Base-by-base conservation (phyloP, 306 rosid species). In the Amphicarpaea edgeworthii region DNA sequence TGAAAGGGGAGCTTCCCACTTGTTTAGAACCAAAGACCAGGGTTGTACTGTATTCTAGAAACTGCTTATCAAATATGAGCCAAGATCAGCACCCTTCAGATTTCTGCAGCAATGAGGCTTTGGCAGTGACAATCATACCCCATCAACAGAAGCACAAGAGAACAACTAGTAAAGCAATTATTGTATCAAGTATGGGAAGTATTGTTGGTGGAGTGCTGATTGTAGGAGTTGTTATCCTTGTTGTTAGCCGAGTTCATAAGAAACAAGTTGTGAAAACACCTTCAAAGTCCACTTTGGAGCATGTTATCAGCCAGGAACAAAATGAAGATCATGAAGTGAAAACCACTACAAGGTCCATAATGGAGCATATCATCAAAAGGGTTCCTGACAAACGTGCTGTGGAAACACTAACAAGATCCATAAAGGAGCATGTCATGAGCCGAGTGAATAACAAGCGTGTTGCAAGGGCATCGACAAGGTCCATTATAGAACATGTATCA, bases 51-150 rank as follows among this genome's bases (percentile, higher is more conserved):
- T 95, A 76, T 83, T 75, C 78, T 43, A 65, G 86, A 40, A 95
- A 95, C 65, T 92, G 99, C 81, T 89, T 95, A 16, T 82, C 86
- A 46, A 83, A 72, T 68, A 83, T 76, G 65, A 77, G 80, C 47
- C 82, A 85, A 76, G 78, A 78, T 46, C 97, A 92, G 78, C 70
- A 85, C 28, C 89, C 85, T 68, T 66, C 82, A 3, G 61, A 23
- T 9, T 84, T 89, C 68, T 95, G 99, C 83, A 93, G 86, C 51
- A 84, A 79, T 43, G 96, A 92, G 89, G 97, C 99, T 78, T 50
- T 95, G 75, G 99, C 99, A 1, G 99, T 95, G 73, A 80, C 23
- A 42, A 81, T 95, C 23, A 76, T 63, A 16, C 88, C 92, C 3
- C 83, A 17, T 41, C 69, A 64, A 74, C 72, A 73, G 30, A 82